Percentiles rank a stretch among this genome's conserved stretches.
These are phyloP conservation scores for Aureobasidium sp. DNA, from an alignment of 2,329 filamentous ascomycete genomes.

Conservation along the genomic window DNA sequence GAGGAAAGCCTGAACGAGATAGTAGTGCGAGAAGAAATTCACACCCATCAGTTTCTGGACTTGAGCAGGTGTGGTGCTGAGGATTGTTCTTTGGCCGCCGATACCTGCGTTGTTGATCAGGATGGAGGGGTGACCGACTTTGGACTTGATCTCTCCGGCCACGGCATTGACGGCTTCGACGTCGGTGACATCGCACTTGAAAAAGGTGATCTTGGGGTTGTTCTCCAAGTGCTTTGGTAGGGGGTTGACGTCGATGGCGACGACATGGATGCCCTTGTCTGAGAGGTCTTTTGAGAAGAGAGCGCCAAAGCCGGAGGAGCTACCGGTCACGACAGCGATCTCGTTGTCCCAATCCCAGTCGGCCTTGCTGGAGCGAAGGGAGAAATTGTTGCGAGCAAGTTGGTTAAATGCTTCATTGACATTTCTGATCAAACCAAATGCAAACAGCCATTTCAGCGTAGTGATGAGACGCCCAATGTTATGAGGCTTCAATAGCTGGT, in stretches of 20 bases:
- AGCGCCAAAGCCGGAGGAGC: slow-evolving; percentile 33
- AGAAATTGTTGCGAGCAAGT: slow-evolving; percentile 32
- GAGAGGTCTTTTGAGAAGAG: slow-evolving; percentile 31
- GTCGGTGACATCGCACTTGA: slow-evolving; percentile 44
- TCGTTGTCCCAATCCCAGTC: slow-evolving; percentile 32
- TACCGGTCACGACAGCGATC: slow-evolving; percentile 31
- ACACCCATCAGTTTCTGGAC: slow-evolving; percentile 46
- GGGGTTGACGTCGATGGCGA: slow-evolving; percentile 32
- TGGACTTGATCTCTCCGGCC: slow-evolving; percentile 33
- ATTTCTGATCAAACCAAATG: slow-evolving; percentile 26
- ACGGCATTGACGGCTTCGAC: slow-evolving; percentile 39
- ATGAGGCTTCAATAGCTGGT: slow-evolving; percentile 23
- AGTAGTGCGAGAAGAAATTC: slow-evolving; percentile 47
- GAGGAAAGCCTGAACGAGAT: slow-evolving; percentile 46
- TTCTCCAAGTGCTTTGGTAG: slow-evolving; percentile 28
- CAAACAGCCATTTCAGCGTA: slow-evolving; percentile 27
- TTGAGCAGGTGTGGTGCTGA: slow-evolving; percentile 38
- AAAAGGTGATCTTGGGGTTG: slow-evolving; percentile 30
- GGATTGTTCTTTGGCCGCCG: slow-evolving; percentile 40
- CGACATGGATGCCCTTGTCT: slow-evolving; percentile 32
- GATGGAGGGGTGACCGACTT: slow-evolving; percentile 40
- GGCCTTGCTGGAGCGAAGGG: slow-evolving; percentile 29
- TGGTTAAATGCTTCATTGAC: slow-evolving; percentile 25
- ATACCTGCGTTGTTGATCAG: slow-evolving; percentile 48
- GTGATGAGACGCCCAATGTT: slow-evolving; percentile 24